These are phyloP conservation scores for Casuarina equisetifolia DNA, from an alignment of 306 rosid genomes.

Conservation along the genomic window DNA sequence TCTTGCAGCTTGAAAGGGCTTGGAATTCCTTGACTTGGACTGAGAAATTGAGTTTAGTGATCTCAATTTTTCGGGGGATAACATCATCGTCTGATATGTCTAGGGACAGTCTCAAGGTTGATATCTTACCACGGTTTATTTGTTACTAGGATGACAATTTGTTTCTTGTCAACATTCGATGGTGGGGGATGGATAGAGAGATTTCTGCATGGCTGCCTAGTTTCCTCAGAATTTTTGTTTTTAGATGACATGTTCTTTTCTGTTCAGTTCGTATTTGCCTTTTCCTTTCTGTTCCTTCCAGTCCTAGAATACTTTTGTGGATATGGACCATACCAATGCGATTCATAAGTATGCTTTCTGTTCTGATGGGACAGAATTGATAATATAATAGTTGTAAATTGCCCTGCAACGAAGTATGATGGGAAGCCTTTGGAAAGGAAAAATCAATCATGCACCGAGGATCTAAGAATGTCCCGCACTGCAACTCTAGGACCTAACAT, in stretches of 20 bases:
- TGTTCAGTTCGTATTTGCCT: background rate
- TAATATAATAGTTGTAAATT: background rate
- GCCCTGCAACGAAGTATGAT: background rate
- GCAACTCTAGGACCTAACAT: background rate
- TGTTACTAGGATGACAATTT: conserved; percentile 10
- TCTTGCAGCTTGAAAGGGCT: conserved; percentile 84
- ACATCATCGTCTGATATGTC: conserved; percentile 58
- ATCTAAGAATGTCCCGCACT: background rate
- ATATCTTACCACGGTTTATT: conserved; percentile 24
- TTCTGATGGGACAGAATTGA: background rate
- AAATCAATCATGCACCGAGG: background rate
- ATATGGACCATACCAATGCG: too few relatives aligned
- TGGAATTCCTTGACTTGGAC: conserved; percentile 79
- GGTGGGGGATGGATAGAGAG: background rate
- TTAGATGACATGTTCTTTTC: background rate
- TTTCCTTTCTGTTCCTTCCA: background rate
- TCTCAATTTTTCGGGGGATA: conserved; percentile 66
- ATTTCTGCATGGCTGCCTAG: background rate
- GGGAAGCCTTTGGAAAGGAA: background rate
- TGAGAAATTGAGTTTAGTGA: conserved; percentile 67
- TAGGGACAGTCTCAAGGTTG: conserved; percentile 54
- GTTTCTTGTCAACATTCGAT: background rate
- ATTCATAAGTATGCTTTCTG: background rate
- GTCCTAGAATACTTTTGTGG: too few relatives aligned
- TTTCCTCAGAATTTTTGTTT: background rate